Conservation (phyloP, 352 stramenopile genomes). For the Phytophthora aleatoria region DNA sequence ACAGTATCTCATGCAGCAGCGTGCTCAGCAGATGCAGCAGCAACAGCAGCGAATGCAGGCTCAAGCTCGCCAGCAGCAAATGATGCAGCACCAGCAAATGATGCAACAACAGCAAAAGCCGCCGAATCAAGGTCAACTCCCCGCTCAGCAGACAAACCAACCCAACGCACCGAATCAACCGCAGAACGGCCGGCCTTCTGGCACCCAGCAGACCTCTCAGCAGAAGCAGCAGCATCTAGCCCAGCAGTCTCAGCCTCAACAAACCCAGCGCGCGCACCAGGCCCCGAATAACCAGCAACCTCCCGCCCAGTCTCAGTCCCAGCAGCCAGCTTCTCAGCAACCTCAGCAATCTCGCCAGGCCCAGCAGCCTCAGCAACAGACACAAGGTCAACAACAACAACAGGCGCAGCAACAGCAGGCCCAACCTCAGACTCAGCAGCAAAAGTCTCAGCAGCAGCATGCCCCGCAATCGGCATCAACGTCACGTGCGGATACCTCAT, state of each 20-base stretch:
- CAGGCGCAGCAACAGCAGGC: constrained; percentile 30
- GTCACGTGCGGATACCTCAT: constrained; percentile 48
- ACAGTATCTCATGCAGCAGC: constrained; percentile 59
- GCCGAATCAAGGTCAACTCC: constrained; percentile 36
- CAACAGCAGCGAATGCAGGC: constrained; percentile 59
- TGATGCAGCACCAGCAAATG: constrained; percentile 55
- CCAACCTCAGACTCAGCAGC: constrained; percentile 29
- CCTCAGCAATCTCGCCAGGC: constrained; percentile 5
- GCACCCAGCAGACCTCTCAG: constrained; percentile 24
- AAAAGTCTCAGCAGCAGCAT: constrained; percentile 26
- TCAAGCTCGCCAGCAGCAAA: constrained; percentile 50
- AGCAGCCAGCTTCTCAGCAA: constrained; percentile 32
- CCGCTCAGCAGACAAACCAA: constrained; percentile 30
- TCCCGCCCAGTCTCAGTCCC: constrained; percentile 18
- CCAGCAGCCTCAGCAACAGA: constrained; percentile 33
- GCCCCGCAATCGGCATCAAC: constrained; percentile 13
- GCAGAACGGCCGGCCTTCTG: constrained; percentile 24
- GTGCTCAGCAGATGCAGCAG: constrained; percentile 55
- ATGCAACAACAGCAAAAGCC: constrained; percentile 36
- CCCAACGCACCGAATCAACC: constrained; percentile 32
- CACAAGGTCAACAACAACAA: constrained; percentile 19
- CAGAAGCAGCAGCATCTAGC: constrained; percentile 40
- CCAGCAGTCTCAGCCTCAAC: constrained; percentile 43
- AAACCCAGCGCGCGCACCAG: constrained; percentile 30
- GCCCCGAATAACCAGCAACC: constrained; percentile 20